These are phyloP conservation scores for Rhizoclosmatium globosum DNA, from an alignment of 192 early-diverging fungal species.

Conservation along the genomic window DNA sequence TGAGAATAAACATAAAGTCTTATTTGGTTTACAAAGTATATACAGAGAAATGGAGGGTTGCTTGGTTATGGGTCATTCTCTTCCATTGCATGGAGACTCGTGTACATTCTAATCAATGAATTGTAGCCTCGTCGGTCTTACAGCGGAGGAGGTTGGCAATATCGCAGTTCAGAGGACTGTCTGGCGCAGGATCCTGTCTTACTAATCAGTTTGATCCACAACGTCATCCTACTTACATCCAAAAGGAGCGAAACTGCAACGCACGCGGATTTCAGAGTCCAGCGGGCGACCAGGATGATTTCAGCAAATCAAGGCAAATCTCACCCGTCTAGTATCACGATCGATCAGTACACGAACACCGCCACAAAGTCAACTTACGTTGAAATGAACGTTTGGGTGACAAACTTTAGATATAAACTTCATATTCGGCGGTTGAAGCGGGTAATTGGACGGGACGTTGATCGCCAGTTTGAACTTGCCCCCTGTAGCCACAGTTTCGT, in stretches of 20 bases:
- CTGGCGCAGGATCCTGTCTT: constrained; percentile 78
- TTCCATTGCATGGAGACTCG: constrained; percentile 26
- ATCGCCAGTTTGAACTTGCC: constrained; percentile 77
- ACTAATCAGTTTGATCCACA: background rate
- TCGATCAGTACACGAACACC: background rate
- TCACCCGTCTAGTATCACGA: constrained; percentile 78
- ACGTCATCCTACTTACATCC: constrained; percentile 44
- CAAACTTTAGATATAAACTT: constrained; percentile 80
- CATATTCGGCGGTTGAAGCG: constrained; percentile 80
- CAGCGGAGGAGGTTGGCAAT: constrained; percentile 91
- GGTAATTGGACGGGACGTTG: constrained; percentile 74
- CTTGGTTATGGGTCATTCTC: background rate
- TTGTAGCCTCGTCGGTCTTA: constrained; percentile 88
- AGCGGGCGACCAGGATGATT: constrained; percentile 95
- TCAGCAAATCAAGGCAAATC: constrained; percentile 96
- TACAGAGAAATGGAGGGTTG: background rate
- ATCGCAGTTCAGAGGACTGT: constrained; percentile 94
- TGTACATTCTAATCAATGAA: constrained; percentile 88
- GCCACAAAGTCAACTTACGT: constrained; percentile 57
- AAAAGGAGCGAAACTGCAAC: constrained; percentile 85
- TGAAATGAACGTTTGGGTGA: constrained; percentile 95
- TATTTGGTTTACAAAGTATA: background rate
- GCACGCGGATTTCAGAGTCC: constrained; percentile 88
- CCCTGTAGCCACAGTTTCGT: constrained; percentile 45
- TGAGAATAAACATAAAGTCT: background rate